Evolutionary conservation across 176 grass and related monocot genomes (phyloP).

Genomic region (Thinopyrum elongatum): DNA sequence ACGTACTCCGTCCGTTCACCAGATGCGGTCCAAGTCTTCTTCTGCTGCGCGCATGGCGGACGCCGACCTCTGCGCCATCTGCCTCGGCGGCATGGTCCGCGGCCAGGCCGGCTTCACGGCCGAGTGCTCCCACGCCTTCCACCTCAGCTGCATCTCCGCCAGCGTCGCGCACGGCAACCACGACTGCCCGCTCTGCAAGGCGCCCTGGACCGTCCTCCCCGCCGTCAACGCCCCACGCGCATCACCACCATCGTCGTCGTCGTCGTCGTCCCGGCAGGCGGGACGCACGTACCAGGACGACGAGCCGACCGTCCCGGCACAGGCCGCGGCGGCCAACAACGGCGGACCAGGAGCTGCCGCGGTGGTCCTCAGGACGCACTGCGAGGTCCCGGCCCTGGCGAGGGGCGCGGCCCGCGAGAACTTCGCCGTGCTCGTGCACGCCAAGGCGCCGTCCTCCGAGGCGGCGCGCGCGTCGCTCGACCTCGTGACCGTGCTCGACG

Average conservation of each 20-base stretch:
- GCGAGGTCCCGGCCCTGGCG: slow-evolving; percentile 42
- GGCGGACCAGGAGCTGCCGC: neutral
- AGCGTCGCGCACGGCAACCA: neutral
- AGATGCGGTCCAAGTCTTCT: neutral
- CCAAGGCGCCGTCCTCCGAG: neutral
- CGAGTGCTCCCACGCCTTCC: slow-evolving; percentile 1
- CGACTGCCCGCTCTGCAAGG: slow-evolving; percentile 12
- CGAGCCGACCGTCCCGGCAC: slow-evolving; percentile 24
- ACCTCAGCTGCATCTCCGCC: neutral
- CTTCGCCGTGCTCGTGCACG: slow-evolving; percentile 57
- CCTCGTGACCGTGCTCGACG: slow-evolving; percentile 75
- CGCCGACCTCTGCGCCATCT: neutral
- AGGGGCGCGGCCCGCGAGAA: slow-evolving; percentile 31
- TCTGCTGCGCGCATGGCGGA: neutral
- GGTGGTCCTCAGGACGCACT: slow-evolving; percentile 41
- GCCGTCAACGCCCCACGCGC: neutral
- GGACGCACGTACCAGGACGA: slow-evolving; percentile 36
- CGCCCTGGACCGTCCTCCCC: neutral
- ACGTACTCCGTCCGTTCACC: neutral
- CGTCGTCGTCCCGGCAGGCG: neutral
- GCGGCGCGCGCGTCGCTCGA: slow-evolving; percentile 56
- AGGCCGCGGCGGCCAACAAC: neutral
- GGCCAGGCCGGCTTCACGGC: slow-evolving; percentile 5
- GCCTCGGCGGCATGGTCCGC: neutral
- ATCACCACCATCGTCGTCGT: neutral